These are phyloP conservation scores for carrot (Daucus carota) DNA, from an alignment of 129 eudicot genomes.

Conservation along the genomic window DH1_v3.0 NC_030384.2:48449501-48450000, in stretches of 20 bases:
- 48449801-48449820: constrained; percentile 10
- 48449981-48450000: neutral
- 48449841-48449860: constrained; percentile 13
- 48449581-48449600: too few species aligned
- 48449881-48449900: constrained; percentile 7
- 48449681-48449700: neutral
- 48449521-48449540: neutral
- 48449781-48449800: constrained; percentile 8
- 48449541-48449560: too few species aligned
- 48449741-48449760: constrained; percentile 6
- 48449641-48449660: neutral
- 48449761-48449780: constrained; percentile 15
- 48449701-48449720: constrained; percentile 9
- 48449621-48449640: neutral
- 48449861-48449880: constrained; percentile 3
- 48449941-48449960: constrained; percentile 8
- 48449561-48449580: neutral
- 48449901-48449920: neutral
- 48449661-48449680: constrained; percentile 4
- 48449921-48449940: constrained; percentile 6
- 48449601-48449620: neutral
- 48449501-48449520: neutral
- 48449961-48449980: neutral
- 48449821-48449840: constrained; percentile 12
- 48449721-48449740: constrained; percentile 1